Base-by-base conservation (phyloP, 768 basidiomycete genomes). In the Tylopilus sp. region DNA sequence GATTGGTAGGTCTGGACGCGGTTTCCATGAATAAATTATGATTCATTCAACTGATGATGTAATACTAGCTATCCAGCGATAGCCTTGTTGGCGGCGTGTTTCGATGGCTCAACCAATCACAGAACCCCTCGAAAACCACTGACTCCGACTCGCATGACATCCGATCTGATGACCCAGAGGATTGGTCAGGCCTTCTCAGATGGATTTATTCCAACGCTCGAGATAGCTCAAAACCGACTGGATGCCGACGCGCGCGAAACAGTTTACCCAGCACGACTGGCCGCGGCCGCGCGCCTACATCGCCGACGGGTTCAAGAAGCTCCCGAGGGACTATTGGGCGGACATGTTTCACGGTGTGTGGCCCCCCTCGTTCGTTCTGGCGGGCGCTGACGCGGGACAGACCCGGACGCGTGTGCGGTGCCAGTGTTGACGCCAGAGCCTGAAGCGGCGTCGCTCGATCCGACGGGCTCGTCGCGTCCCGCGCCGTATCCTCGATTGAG, bases 241-340 rank as follows among this genome's bases (percentile, higher is more conserved):
- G 86, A 73, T 63, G 26, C 87, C 86, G 0, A 75, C 70, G 6
- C 60, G 68, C 19, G 72, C 71, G 10, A 74, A 68, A 4, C 85
- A 84, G 50, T 55, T 58, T 4, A 71, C 81, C 29, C 70, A 60
- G 14, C 72, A 73, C 8, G 68, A 81, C 50, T 90, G 88, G 89
- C 76, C 78, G 3, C 76, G 69, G 51, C 57, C 88, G 36, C 72
- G 72, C 41, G 66, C 72, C 26, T 90, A 86, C 64, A 60, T 93
- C 26, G 76, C 76, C 41, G 68, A 74, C n/a, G 88, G 85, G 0
- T 93, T 93, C 69, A 65, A 72, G 55, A 72, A 74, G 21, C 75
- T 78, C 36, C 74, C 81, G 0, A 76, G 88, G 51, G 83, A 88
- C 54, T 81, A 84, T 36, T 93, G 90, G 90, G 75, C 81, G 0